phyloP scores from a whole-genome alignment of 768 basidiomycete species.

The Hericium erinaceus region DNA sequence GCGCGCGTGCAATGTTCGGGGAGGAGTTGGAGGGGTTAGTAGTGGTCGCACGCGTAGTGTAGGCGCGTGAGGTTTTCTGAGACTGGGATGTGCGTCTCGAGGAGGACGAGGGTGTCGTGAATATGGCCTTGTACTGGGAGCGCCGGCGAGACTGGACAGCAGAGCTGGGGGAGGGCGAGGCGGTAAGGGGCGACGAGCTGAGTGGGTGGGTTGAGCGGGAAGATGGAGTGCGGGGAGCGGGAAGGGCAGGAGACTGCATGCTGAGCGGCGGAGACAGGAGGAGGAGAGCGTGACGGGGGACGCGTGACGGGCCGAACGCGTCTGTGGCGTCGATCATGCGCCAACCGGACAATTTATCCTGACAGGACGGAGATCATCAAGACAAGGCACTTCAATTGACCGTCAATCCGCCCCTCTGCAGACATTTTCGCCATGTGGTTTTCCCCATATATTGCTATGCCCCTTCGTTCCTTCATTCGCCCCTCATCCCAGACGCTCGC shows the following conservation, averaged over 20 bases:
- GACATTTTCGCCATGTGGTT: no score
- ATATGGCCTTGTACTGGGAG: conserved; percentile 11
- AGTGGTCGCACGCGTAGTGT: not conserved
- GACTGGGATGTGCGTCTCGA: not conserved
- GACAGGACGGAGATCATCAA: not conserved
- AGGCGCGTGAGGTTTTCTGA: not conserved
- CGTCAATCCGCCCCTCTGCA: no score
- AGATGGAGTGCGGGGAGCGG: conserved; percentile 8
- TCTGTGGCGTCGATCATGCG: not conserved
- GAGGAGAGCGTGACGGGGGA: not conserved
- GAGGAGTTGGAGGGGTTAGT: not conserved
- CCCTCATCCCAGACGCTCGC: no score
- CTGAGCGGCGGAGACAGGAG: not conserved
- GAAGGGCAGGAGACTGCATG: not conserved
- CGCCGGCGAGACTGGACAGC: conserved; percentile 7
- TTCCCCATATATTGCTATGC: no score
- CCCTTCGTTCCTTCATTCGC: no score
- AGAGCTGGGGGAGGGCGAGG: conserved; percentile 7
- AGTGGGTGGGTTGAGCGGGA: conserved; percentile 6
- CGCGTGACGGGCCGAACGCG: not conserved
- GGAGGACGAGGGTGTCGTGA: conserved; percentile 1
- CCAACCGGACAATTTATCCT: not conserved
- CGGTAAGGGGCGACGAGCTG: conserved; percentile 10
- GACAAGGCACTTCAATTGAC: no score
- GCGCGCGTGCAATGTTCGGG: not conserved